Conservation (phyloP, 129 eudicot genomes). For the Pseudognaphalium luteoalbum region DNA sequence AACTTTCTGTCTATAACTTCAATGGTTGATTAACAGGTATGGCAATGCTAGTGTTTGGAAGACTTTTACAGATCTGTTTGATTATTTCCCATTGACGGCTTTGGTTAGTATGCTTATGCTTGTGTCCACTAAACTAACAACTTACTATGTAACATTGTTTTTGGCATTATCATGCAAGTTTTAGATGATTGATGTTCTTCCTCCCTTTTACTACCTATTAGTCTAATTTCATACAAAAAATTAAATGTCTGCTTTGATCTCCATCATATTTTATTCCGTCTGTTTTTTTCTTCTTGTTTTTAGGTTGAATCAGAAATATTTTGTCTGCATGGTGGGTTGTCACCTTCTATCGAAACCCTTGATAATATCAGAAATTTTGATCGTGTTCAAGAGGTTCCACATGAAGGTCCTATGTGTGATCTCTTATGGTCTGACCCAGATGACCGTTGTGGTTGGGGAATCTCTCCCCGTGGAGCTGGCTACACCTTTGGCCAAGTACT, state of each 20-base stretch:
- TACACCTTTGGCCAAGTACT: slow-evolving; percentile 96
- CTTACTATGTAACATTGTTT: background rate
- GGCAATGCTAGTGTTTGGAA: slow-evolving; percentile 87
- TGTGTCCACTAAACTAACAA: background rate
- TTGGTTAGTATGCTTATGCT: slow-evolving; percentile 49
- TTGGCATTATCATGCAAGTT: background rate
- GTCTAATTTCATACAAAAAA: background rate
- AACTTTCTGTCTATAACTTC: background rate
- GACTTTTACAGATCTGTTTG: slow-evolving; percentile 74
- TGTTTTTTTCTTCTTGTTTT: background rate
- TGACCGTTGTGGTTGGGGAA: slow-evolving; percentile 99
- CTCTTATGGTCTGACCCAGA: slow-evolving; percentile 96
- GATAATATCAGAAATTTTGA: slow-evolving; percentile 87
- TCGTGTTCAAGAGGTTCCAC: slow-evolving; percentile 99
- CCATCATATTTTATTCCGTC: background rate
- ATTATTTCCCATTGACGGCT: slow-evolving; percentile 76
- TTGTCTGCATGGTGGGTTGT: slow-evolving; percentile 92
- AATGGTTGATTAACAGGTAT: slow-evolving; percentile 45
- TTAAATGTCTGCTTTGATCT: background rate
- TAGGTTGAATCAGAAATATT: slow-evolving; percentile 96
- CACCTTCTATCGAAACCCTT: slow-evolving; percentile 91
- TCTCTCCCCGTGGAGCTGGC: slow-evolving; percentile 96
- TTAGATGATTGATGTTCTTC: background rate
- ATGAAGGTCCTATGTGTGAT: slow-evolving; percentile 98
- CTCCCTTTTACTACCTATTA: background rate